Evolutionary conservation across 176 grass and related monocot genomes (phyloP).

Genomic region (Hordeum vulgare): DNA sequence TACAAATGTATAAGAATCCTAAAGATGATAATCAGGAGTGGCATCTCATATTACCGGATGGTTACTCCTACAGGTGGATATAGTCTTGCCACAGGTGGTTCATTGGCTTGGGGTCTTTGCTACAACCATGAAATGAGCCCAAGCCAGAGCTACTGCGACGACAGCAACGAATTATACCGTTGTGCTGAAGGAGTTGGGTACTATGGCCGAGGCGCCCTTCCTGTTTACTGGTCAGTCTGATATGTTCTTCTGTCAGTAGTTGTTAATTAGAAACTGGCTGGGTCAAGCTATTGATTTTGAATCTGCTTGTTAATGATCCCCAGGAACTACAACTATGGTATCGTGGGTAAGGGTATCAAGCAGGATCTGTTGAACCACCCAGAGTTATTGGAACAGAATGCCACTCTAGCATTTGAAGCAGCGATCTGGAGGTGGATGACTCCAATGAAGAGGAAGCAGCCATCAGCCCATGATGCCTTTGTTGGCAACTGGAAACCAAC

Average conservation of each 20-base stretch:
- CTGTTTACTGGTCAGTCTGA: slow-evolving; percentile 60
- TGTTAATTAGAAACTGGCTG: slow-evolving; percentile 1
- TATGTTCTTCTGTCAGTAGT: not conserved
- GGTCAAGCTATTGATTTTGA: not conserved
- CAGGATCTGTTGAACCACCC: slow-evolving; percentile 83
- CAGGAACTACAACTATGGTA: slow-evolving; percentile 86
- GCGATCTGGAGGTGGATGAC: slow-evolving; percentile 98
- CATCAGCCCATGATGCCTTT: slow-evolving; percentile 82
- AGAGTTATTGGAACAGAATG: slow-evolving; percentile 86
- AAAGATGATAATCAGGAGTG: not conserved
- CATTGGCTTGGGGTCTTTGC: slow-evolving; percentile 71
- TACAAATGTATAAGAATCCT: not conserved
- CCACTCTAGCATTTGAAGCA: slow-evolving; percentile 83
- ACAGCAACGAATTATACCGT: slow-evolving; percentile 48
- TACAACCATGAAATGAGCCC: slow-evolving; percentile 88
- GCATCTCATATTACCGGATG: not conserved
- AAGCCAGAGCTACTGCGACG: slow-evolving; percentile 65
- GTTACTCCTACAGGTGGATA: slow-evolving; percentile 49
- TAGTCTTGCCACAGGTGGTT: slow-evolving; percentile 41
- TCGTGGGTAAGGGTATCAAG: slow-evolving; percentile 61
- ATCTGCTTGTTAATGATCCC: slow-evolving; percentile 23
- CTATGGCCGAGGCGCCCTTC: slow-evolving; percentile 75
- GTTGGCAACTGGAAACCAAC: slow-evolving; percentile 92
- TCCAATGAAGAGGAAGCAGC: slow-evolving; percentile 79
- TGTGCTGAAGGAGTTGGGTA: slow-evolving; percentile 71